phyloP scores from a whole-genome alignment of 345 rosid genomes.

The Linum tenue region DNA sequence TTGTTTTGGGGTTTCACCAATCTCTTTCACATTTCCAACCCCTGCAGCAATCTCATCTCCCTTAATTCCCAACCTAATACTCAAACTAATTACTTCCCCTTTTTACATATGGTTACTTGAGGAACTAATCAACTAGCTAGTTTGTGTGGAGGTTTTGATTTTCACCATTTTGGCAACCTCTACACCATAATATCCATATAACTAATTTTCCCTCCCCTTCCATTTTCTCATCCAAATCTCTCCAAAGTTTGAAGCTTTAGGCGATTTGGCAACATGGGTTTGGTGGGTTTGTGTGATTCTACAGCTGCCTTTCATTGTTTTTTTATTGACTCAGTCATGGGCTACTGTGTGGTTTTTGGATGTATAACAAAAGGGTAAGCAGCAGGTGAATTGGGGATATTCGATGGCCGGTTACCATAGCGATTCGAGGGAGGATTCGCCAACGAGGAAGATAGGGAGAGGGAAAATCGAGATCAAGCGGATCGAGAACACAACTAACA shows the following conservation, averaged over 20 bases:
- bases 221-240: neutral
- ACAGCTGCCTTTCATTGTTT: neutral
- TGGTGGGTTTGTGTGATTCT: neutral
- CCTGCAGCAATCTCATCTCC: neutral
- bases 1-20: conserved; percentile 27
- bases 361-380: neutral
- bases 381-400: neutral
- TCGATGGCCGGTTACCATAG: conserved; percentile 31
- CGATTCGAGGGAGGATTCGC: conserved; percentile 35
- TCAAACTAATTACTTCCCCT: neutral
- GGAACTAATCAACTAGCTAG: neutral
- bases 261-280: neutral
- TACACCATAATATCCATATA: too few relatives aligned
- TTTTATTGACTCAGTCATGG: neutral
- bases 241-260: neutral
- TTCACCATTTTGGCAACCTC: neutral
- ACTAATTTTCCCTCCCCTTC: neutral
- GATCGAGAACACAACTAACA: conserved; percentile 98
- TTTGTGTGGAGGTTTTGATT: neutral
- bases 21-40: conserved; percentile 4
- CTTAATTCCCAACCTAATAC: neutral
- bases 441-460: conserved; percentile 74
- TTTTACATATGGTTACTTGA: neutral
- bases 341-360: neutral
- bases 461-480: conserved; percentile 99